Base-by-base conservation (phyloP, 2,329 filamentous ascomycete genomes). In the Magnaporthiopsis incrustans region DNA sequence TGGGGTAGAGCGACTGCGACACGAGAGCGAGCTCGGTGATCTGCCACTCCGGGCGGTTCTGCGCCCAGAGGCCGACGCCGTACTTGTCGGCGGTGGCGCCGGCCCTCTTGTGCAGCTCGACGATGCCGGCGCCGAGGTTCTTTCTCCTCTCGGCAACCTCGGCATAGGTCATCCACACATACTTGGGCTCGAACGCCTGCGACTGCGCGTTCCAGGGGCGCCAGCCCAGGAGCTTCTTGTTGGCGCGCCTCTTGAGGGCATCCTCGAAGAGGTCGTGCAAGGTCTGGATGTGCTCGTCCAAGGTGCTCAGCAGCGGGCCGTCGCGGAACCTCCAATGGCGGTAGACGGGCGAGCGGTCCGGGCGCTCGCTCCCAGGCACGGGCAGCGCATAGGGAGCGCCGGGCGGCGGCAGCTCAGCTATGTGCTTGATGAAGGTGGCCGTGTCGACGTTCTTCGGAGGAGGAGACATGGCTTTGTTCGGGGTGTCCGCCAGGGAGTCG, bases 41-140 rank as follows among this genome's bases (percentile, higher is more conserved):
- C 79, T 96, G 91, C 92, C 91, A 96, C 76, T 96, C 91, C 0
- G 91, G 88, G 66, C 91, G 83, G 76, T 96, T 96, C 75, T 92
- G 89, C 71, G 90, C 91, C 91, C 91, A 96, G 61, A 96, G 77
- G 27, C 91, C 92, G 67, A 96, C 81, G 63, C 89, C 90, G 73
- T 90, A 89, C 72, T 89, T 88, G 60, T 82, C 78, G 5, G 81
- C 84, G 15, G 81, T 82, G 59, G 94, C 81, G 63, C 91, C 90
- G 67, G 86, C 80, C 70, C 86, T 82, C 73, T 89, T 84, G 76
- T 96, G 91, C 69, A 98, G 78, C 76, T 95, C 89, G 56, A 93
- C 88, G 60, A 98, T 77, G 65, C 94, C 95, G 56, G 89, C 89
- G 67, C 95, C 95, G 69, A 97, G 85, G 74, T 95, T 91, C 73